These are phyloP conservation scores for Kwoniella sp. DNA, from an alignment of 768 basidiomycete genomes.

Conservation along the genomic window DNA sequence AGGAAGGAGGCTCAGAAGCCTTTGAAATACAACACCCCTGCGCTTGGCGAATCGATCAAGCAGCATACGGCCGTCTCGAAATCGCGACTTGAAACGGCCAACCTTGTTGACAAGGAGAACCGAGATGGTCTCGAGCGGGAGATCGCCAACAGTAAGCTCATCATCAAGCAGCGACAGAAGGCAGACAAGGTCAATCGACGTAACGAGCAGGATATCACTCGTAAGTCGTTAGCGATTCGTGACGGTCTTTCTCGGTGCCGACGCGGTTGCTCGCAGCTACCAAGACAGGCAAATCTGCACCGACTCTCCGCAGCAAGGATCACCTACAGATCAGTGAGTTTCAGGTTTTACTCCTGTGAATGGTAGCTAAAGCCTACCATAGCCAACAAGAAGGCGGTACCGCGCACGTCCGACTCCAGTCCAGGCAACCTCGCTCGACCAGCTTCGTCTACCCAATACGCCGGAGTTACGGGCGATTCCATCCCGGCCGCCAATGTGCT, in stretches of 20 bases:
- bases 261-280: slow-evolving; percentile 31
- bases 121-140: background rate
- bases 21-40: slow-evolving; percentile 17
- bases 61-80: slow-evolving; percentile 29
- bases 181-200: slow-evolving; percentile 4
- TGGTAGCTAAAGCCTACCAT: background rate
- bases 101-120: slow-evolving; percentile 10
- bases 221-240: too few species aligned
- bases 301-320: slow-evolving; percentile 32
- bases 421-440: slow-evolving; percentile 14
- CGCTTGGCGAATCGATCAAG: slow-evolving; percentile 39
- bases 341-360: too few species aligned
- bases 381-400: slow-evolving; percentile 27
- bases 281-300: slow-evolving; percentile 36
- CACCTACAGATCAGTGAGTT: slow-evolving; percentile 18
- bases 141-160: slow-evolving; percentile 16
- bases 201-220: slow-evolving; percentile 31
- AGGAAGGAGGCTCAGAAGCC: slow-evolving; percentile 6
- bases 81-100: background rate
- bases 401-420: slow-evolving; percentile 27
- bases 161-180: slow-evolving; percentile 22
- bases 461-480: too few species aligned
- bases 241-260: background rate
- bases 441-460: slow-evolving; percentile 2
- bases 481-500: background rate